Base-by-base conservation (phyloP, 2,329 filamentous ascomycete genomes). In the Parasarocladium wereldwijsianum region DNA sequence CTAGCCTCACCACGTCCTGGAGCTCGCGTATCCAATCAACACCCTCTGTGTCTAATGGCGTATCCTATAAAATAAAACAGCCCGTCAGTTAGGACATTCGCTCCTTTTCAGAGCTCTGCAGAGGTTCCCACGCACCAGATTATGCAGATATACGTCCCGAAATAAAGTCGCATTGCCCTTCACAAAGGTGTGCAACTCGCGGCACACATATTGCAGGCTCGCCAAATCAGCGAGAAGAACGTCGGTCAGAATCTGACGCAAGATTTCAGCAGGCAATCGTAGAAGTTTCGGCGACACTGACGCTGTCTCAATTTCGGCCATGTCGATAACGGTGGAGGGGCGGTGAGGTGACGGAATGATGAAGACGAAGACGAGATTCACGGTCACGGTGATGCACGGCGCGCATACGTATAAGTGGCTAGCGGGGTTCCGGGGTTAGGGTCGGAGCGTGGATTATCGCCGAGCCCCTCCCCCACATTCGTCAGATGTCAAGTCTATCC, bases 211-310 rank as follows among this genome's bases (percentile, higher is more conserved):
- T 21, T 62, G 58, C 25, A 79, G 44, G 6, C 51, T 45, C 2
- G 59, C 55, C 7, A 82, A 51, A 37, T 80, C 75, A 23, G 50
- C 46, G 2, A 71, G 68, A 17, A 65, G 51, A 21, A 77, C 57
- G 38, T 62, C 59, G 34, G 47, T 50, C 37, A 82, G 55, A 38
- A 81, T 68, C 42, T 64, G 55, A 41, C 76, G 68, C 16, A 80
- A 45, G 24, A 80, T 60, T 55, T 82, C 76, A 6, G 65, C 58
- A 7, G 74, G 72, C 14, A 77, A 61, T 3, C 24, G n/a, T n/a
- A n/a, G n/a, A n/a, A n/a, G n/a, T n/a, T n/a, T n/a, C n/a, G n/a
- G n/a, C n/a, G n/a, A n/a, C n/a, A n/a, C n/a, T n/a, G n/a, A n/a
- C n/a, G n/a, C n/a, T n/a, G n/a, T n/a, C n/a, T n/a, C n/a, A n/a